Evolutionary conservation across 371 early-diverging fungal species (phyloP).

Genomic region (Encephalitozoon hellem): DNA sequence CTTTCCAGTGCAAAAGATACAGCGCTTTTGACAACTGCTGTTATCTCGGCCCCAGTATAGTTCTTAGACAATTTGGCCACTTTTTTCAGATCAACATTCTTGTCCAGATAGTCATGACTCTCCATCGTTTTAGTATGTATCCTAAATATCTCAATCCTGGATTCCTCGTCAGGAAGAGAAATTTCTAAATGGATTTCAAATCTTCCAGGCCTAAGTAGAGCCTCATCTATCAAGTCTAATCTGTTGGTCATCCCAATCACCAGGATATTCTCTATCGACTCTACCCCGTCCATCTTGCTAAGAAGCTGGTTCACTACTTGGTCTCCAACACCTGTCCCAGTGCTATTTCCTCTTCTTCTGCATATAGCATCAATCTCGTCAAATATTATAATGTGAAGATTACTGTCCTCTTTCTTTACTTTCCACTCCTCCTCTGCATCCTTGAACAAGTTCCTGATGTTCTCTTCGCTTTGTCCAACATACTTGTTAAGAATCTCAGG

Average conservation of each 20-base stretch:
- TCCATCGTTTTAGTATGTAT: conserved; percentile 78
- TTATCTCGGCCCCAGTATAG: conserved; percentile 97
- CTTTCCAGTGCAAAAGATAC: conserved; percentile 96
- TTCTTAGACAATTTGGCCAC: conserved; percentile 86
- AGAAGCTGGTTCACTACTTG: conserved; percentile 95
- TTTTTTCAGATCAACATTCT: conserved; percentile 75
- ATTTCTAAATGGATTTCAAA: conserved; percentile 63
- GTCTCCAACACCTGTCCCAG: conserved; percentile 89
- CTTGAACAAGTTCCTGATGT: conserved; percentile 88
- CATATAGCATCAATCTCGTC: conserved; percentile 99
- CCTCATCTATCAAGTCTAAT: conserved; percentile 61
- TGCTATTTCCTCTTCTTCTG: conserved; percentile 87
- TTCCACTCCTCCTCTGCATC: conserved; percentile 88
- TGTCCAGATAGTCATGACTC: conserved; percentile 71
- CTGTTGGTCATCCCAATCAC: conserved; percentile 63
- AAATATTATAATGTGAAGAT: conserved; percentile 93
- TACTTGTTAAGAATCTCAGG: conserved; percentile 93
- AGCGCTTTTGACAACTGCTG: conserved; percentile 89
- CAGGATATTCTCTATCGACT: conserved; percentile 60
- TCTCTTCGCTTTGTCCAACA: conserved; percentile 97
- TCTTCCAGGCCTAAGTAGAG: conserved; percentile 63
- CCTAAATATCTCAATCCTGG: conserved; percentile 70
- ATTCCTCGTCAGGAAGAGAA: conserved; percentile 66
- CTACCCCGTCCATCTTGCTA: conserved; percentile 68
- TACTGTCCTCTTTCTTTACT: conserved; percentile 78